phyloP scores from a whole-genome alignment of 2,329 filamentous ascomycete species.

The Colletotrichum cereale region DNA sequence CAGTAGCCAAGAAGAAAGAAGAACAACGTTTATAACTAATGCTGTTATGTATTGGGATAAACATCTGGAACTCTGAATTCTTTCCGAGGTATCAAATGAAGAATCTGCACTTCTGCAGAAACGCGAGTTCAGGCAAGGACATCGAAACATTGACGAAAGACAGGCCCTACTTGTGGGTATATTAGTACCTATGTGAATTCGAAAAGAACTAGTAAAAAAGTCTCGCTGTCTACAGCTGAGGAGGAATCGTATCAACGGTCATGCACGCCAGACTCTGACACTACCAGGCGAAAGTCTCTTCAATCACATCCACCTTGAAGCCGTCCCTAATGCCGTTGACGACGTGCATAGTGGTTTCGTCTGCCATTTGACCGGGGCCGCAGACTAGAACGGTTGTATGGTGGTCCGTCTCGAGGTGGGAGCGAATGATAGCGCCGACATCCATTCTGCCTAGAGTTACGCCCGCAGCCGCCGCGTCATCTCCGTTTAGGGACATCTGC shows the following conservation, averaged over 20 bases:
- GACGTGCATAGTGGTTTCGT: slow-evolving; percentile 45
- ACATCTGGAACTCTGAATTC: not conserved
- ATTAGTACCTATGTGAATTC: not conserved
- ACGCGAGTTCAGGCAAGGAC: not conserved
- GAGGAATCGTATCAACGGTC: not conserved
- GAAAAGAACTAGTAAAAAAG: not conserved
- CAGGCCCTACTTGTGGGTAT: not conserved
- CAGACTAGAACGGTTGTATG: slow-evolving; percentile 42
- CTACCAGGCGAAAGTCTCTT: slow-evolving; percentile 47
- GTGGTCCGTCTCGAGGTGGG: not conserved
- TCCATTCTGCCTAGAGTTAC: slow-evolving; percentile 39
- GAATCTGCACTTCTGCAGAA: not conserved
- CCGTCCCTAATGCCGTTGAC: slow-evolving; percentile 37
- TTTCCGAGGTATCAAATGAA: not conserved
- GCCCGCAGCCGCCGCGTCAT: not conserved
- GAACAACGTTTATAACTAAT: not conserved
- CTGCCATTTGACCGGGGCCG: slow-evolving; percentile 48
- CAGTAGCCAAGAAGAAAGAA: not conserved
- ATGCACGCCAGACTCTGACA: not conserved
- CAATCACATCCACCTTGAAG: slow-evolving; percentile 43
- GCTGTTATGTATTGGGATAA: not conserved
- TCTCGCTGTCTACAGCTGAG: not conserved
- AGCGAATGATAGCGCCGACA: slow-evolving; percentile 42
- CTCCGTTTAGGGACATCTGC: slow-evolving; percentile 35
- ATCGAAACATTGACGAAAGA: not conserved